These are phyloP conservation scores for Aspergillus cristatus DNA, from an alignment of 495 filamentous ascomycete species.

Conservation along the genomic window DNA sequence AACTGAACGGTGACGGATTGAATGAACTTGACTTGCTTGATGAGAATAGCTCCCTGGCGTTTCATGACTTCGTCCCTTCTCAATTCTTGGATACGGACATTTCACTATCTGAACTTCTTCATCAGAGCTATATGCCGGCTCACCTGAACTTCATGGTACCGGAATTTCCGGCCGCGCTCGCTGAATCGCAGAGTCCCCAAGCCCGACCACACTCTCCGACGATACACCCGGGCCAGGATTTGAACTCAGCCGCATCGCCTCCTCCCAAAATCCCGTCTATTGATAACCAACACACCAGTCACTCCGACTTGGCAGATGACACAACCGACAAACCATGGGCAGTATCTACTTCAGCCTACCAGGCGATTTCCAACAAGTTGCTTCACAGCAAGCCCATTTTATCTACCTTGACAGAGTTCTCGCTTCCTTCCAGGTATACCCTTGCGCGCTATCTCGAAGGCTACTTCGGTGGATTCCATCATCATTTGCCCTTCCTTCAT, in stretches of 20 bases:
- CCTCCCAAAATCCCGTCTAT: background rate
- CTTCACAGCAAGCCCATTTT: background rate
- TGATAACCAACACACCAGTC: background rate
- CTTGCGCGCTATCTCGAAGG: constrained; percentile 6
- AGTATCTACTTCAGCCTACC: background rate
- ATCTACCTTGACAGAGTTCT: background rate
- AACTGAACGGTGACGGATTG: background rate
- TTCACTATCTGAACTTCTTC: constrained; percentile 2
- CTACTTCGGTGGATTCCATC: constrained; percentile 5
- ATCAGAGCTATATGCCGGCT: background rate
- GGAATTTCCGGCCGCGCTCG: no score
- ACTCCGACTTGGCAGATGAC: background rate
- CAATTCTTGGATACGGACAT: constrained; percentile 3
- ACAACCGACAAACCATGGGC: no score
- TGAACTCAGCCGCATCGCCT: background rate
- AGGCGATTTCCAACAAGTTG: background rate
- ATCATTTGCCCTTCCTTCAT: constrained; percentile 7
- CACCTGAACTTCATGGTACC: background rate
- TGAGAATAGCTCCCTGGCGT: background rate
- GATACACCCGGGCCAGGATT: background rate
- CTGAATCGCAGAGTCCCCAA: background rate
- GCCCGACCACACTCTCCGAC: background rate
- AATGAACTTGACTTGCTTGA: background rate
- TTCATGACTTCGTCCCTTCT: constrained; percentile 2
- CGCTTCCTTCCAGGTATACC: constrained; percentile 1